Evolutionary conservation across 2,329 filamentous ascomycete genomes (phyloP).

Genomic region (Sporothrix variecibatus): DNA sequence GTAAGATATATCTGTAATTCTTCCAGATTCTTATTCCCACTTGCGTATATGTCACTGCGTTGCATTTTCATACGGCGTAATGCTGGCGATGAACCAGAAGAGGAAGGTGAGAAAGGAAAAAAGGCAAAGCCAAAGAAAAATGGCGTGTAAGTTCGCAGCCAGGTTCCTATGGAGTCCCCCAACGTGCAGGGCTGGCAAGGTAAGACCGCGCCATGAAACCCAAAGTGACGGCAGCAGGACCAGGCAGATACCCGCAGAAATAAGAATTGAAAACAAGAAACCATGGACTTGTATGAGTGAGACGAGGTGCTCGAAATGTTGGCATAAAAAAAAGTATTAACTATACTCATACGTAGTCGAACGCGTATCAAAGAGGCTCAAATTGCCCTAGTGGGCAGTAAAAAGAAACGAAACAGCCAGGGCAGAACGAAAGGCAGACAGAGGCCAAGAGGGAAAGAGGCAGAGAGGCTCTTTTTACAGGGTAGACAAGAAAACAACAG

Average conservation of each 20-base stretch:
- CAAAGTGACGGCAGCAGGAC: constrained; percentile 6
- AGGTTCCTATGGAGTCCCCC: background rate
- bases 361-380: background rate
- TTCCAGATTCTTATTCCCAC: background rate
- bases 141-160: background rate
- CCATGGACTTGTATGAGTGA: background rate
- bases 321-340: background rate
- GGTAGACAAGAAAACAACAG: background rate
- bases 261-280: background rate
- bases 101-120: background rate
- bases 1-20: background rate
- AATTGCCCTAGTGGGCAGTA: background rate
- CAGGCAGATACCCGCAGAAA: background rate
- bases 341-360: background rate
- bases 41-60: constrained; percentile 9
- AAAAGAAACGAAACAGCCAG: constrained; percentile 7
- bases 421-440: constrained; percentile 13
- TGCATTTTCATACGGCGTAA: background rate
- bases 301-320: background rate
- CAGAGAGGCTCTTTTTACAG: background rate
- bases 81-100: background rate
- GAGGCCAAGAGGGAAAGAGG: background rate
- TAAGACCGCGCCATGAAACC: constrained; percentile 7
- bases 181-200: constrained; percentile 5
- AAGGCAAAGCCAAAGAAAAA: background rate